Conservation (phyloP, 1,139 yeast genomes). For the Kazachstania sp. region DNA sequence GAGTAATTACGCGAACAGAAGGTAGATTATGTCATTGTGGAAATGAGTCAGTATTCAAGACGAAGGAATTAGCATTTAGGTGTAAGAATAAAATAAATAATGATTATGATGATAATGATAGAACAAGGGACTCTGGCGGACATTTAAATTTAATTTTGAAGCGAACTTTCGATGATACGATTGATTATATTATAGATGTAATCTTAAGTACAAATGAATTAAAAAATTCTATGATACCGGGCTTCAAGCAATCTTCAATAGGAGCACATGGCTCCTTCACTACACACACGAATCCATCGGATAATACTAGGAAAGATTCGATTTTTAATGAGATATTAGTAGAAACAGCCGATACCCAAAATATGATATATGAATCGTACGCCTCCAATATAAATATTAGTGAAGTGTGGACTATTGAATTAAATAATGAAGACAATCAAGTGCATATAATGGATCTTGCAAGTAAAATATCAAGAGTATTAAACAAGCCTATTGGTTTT, state of each 20-base stretch:
- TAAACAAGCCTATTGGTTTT: slow-evolving; percentile 24
- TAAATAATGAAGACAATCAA: slow-evolving; percentile 23
- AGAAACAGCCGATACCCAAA: slow-evolving; percentile 5
- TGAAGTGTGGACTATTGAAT: slow-evolving; percentile 21
- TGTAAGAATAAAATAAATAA: slow-evolving; percentile 57
- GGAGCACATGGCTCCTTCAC: background rate
- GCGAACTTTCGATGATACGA: slow-evolving; percentile 42
- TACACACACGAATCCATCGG: background rate
- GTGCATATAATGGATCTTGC: slow-evolving; percentile 24
- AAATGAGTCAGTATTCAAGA: slow-evolving; percentile 55
- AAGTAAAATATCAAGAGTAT: slow-evolving; percentile 16
- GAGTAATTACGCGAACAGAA: slow-evolving; percentile 67
- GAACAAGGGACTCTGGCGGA: too few relatives aligned
- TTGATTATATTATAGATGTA: slow-evolving; percentile 75
- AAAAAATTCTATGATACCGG: slow-evolving; percentile 5
- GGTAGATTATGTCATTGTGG: slow-evolving; percentile 98
- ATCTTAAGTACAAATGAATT: slow-evolving; percentile 29
- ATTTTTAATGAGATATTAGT: background rate
- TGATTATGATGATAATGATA: slow-evolving; percentile 8
- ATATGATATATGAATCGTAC: slow-evolving; percentile 9
- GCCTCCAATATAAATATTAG: slow-evolving; percentile 7
- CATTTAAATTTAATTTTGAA: slow-evolving; percentile 10
- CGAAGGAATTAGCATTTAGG: slow-evolving; percentile 13
- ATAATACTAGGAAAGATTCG: background rate
- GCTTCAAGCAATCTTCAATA: background rate